Conservation (phyloP, 2,329 filamentous ascomycete genomes). For the Teratosphaeria pseudoeucalypti region DNA sequence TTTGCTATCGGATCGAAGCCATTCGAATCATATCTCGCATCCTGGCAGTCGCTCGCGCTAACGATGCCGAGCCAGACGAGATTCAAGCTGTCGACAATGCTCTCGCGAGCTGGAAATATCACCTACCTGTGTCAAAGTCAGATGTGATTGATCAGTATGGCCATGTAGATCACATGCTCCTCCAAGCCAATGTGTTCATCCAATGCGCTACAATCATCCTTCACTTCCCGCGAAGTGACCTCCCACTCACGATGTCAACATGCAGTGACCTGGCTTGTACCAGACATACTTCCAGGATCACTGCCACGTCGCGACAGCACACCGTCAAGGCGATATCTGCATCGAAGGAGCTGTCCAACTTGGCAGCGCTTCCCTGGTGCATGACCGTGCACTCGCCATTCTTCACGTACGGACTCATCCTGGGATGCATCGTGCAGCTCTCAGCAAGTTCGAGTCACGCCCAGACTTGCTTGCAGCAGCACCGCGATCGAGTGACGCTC, state of each 20-base stretch:
- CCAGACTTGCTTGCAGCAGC: slow-evolving; percentile 54
- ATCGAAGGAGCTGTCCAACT: slow-evolving; percentile 64
- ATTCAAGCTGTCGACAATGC: slow-evolving; percentile 50
- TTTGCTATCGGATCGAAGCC: slow-evolving; percentile 73
- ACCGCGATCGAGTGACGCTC: slow-evolving; percentile 58
- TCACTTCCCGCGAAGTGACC: slow-evolving; percentile 68
- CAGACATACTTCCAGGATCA: slow-evolving; percentile 29
- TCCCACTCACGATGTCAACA: slow-evolving; percentile 51
- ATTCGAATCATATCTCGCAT: slow-evolving; percentile 68
- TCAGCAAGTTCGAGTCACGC: slow-evolving; percentile 57
- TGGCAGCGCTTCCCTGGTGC: slow-evolving; percentile 59
- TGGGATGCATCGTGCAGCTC: slow-evolving; percentile 71
- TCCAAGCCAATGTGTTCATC: slow-evolving; percentile 77
- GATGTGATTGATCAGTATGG: slow-evolving; percentile 60
- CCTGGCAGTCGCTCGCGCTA: slow-evolving; percentile 40
- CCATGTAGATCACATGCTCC: slow-evolving; percentile 77
- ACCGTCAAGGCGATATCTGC: slow-evolving; percentile 72
- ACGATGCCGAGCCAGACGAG: slow-evolving; percentile 26
- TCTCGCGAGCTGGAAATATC: slow-evolving; percentile 66
- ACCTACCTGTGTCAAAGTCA: slow-evolving; percentile 62
- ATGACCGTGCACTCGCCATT: slow-evolving; percentile 67
- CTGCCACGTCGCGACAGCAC: slow-evolving; percentile 45
- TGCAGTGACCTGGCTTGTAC: slow-evolving; percentile 33
- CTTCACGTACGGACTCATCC: slow-evolving; percentile 69
- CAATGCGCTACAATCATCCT: slow-evolving; percentile 57